phyloP scores from a whole-genome alignment of 2,329 filamentous ascomycete genomes.

The Aspergillus sp. region DNA sequence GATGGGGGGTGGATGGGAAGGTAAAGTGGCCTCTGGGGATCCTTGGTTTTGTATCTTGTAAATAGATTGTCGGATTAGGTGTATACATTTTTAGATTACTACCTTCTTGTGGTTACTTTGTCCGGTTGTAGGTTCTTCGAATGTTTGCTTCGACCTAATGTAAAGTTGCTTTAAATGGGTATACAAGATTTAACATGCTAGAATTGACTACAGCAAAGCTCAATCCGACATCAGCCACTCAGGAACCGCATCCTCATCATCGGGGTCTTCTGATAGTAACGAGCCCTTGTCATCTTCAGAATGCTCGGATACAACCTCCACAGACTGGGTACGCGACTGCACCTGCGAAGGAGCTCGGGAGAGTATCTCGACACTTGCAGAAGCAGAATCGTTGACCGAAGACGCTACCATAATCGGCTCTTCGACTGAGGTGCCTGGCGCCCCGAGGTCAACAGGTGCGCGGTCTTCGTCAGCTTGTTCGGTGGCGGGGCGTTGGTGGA shows the following conservation, averaged over 20 bases:
- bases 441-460: neutral
- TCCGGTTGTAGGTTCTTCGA: neutral
- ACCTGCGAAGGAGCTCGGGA: slow-evolving; percentile 20
- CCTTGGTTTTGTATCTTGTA: no score
- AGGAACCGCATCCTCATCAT: slow-evolving; percentile 65
- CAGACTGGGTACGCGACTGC: slow-evolving; percentile 11
- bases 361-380: slow-evolving; percentile 26
- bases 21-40: slow-evolving; percentile 41
- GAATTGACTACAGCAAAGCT: neutral
- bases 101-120: neutral
- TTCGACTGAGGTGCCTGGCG: slow-evolving; percentile 23
- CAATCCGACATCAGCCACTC: slow-evolving; percentile 56
- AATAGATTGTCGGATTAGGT: neutral
- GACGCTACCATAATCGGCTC: slow-evolving; percentile 27
- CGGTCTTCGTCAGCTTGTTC: neutral
- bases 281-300: slow-evolving; percentile 48
- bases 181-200: no score
- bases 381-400: slow-evolving; percentile 24
- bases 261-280: slow-evolving; percentile 61
- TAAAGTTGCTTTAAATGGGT: no score
- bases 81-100: neutral
- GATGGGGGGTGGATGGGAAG: slow-evolving; percentile 94
- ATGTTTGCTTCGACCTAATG: no score
- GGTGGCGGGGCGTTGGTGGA: neutral
- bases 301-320: slow-evolving; percentile 20